Percentiles rank a stretch among this genome's conserved stretches.
Conservation (phyloP, 768 basidiomycete genomes). For the Baorangia bicolor region DNA sequence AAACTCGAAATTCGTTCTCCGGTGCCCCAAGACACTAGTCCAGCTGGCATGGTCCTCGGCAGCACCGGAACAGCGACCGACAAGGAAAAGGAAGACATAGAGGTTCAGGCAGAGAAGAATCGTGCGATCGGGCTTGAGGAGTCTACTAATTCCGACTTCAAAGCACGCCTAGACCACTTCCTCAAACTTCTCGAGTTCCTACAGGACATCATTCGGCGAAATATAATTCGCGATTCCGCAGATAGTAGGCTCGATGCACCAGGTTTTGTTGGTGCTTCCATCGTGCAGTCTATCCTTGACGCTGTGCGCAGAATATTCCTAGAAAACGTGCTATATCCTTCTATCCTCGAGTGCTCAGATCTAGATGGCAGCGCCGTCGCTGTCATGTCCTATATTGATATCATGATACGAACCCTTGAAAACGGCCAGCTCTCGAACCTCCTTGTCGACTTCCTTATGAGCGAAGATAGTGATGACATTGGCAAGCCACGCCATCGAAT, state of each 20-base stretch:
- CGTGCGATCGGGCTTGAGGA: conserved; percentile 71
- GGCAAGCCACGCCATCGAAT: conserved; percentile 44
- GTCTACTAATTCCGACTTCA: conserved; percentile 73
- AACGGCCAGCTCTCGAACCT: conserved; percentile 67
- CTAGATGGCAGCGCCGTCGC: conserved; percentile 94
- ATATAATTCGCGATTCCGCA: conserved; percentile 40
- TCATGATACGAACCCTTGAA: conserved; percentile 75
- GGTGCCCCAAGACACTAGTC: conserved; percentile 36
- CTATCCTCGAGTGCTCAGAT: conserved; percentile 90
- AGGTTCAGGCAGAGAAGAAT: conserved; percentile 48
- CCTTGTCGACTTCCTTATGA: conserved; percentile 77
- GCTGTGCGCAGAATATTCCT: conserved; percentile 85
- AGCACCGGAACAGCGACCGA: conserved; percentile 53
- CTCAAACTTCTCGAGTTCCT: conserved; percentile 89
- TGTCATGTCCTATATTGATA: conserved; percentile 92
- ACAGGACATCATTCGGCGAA: conserved; percentile 82
- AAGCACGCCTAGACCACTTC: conserved; percentile 79
- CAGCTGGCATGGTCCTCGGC: conserved; percentile 72
- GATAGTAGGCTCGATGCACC: conserved; percentile 52
- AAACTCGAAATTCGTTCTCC: conserved; percentile 73
- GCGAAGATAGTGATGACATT: conserved; percentile 77
- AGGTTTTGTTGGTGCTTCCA: conserved; percentile 69
- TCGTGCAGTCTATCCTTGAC: conserved; percentile 80
- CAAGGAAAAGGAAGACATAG: conserved; percentile 57
- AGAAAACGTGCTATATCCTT: conserved; percentile 90